Base-by-base conservation (phyloP, 2,329 filamentous ascomycete species). In the Hypoxylon sp. region DNA sequence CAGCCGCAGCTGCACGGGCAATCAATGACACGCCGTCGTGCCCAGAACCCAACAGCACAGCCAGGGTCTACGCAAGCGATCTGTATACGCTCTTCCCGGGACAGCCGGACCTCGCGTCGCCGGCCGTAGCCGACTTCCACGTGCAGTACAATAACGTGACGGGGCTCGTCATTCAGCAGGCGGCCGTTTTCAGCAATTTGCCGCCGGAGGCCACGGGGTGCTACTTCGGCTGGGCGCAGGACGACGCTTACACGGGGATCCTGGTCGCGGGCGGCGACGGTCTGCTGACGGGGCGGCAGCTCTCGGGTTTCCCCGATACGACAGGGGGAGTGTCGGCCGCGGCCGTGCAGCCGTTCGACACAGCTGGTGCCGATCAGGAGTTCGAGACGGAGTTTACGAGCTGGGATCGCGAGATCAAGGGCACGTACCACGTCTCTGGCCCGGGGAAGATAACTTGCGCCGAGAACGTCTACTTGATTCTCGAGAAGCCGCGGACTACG, bases 91-190 rank as follows among this genome's bases (percentile, higher is more conserved):
- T 69, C 9, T 65, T 58, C 17, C 66, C 66, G 3, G 26, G 31
- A 5, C n/a, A 39, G 2, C 57, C 66, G 19, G 33, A 62, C 3
- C 29, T 44, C 3, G 52, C 47, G 8, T 37, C 37, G 10, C 55
- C 51, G 8, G 9, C 66, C 5, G 31, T 33, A 24, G 5, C 11
- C 4, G 66, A 69, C 39, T 54, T 69, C 26, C 60, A 69, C 47
- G 52, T 69, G 11, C 66, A 69, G 52, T 69, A 65, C 58, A 47
- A 69, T 58, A 65, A 65, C 60, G 19, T 54, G 42, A 69, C 66
- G 14, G n/a, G 35, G 1, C 47, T 65, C 0, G 35, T 11, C 13
- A 69, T 69, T 42, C 17, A 54, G 47, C 61, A 65, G 26, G 57
- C 55, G 1, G 59, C 46, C 14, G 57, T 55, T 1, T 69, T 69